Evolutionary conservation across 2,329 filamentous ascomycete genomes (phyloP).

Genomic region (Hypomyces perniciosus): DNA sequence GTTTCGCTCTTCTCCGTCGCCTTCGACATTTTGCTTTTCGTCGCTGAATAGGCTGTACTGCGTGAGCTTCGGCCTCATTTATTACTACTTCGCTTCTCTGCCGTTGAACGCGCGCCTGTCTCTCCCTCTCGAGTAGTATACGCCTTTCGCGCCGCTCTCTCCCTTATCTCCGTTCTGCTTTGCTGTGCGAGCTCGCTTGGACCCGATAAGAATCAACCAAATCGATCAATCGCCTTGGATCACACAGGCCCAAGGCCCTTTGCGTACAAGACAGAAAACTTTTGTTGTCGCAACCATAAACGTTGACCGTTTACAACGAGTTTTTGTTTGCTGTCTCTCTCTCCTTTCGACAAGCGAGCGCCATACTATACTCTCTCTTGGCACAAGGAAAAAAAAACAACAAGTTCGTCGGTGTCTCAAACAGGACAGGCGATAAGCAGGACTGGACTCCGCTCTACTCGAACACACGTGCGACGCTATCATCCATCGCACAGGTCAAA

Average conservation of each 20-base stretch:
- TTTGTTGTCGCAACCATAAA: not conserved
- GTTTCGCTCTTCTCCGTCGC: slow-evolving; percentile 3
- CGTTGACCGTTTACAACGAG: not conserved
- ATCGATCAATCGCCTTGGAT: not conserved
- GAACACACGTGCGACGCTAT: slow-evolving; percentile 8
- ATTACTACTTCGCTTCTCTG: slow-evolving; percentile 1
- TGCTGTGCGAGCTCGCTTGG: not conserved
- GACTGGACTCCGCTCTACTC: slow-evolving; percentile 4
- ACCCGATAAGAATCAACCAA: not conserved
- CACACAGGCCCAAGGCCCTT: too few species aligned
- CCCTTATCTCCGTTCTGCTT: too few species aligned
- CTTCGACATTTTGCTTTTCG: slow-evolving; percentile 3
- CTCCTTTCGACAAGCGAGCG: not conserved
- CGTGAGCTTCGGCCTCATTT: slow-evolving; percentile 4
- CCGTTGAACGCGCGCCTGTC: not conserved
- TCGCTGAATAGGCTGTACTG: slow-evolving; percentile 9
- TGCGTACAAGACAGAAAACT: not conserved
- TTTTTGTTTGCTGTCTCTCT: not conserved
- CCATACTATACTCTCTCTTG: not conserved
- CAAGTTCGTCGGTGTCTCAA: not conserved
- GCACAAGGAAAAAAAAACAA: slow-evolving; percentile 2
- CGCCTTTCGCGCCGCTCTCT: too few species aligned
- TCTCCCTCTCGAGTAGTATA: too few species aligned
- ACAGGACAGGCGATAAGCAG: slow-evolving; percentile 4
- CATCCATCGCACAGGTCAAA: not conserved